Evolutionary conservation across 192 early-diverging fungal species (phyloP), one percentile per base, ranked within the genome.

Genomic region (Linnemannia zychae): DNA sequence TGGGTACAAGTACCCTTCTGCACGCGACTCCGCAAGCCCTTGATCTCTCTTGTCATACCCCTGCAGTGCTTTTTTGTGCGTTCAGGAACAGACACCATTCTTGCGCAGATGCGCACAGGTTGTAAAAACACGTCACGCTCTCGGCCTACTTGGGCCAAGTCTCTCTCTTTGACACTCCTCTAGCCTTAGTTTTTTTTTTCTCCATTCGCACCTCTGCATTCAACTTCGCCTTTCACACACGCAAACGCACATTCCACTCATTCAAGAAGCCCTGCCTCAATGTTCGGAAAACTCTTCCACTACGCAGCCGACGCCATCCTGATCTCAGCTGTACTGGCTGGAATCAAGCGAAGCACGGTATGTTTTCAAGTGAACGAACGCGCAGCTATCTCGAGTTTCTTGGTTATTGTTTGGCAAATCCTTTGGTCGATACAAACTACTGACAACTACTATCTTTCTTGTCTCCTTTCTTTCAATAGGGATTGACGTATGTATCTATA

Each of bases 331-430:
- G 88, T 90, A 40, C 85, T 90, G 15, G 89, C 88, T 47, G 91
- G 91, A 50, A 89, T 89, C 79, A 91, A 90, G 40, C 87, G 91
- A 31, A 89, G 81, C 52, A 92, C 87, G 12, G 90, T 90, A 72
- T 67, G 67, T 22, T 68, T 17, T 18, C 47, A 18, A 9, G 1
- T 34, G 53, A 63, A 57, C 28, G 28, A 63, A 31, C 57, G 11
- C 57, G 24, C 24, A 73, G 71, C 33, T 4, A 33, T n/a, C 38
- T 22, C 2, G 40, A 15, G 24, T 46, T 37, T 46, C 31, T 0
- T 15, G 7, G 67, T 40, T 7, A 4, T n/a, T 38, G 28, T 63
- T 31, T 12, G 28, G 15, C 12, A 31, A 31, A 31, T 20, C 15
- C 17, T 57, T 13, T 57, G 53, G 53, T n/a, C 17, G 53, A 24